phyloP scores from a whole-genome alignment of 345 rosid genomes.

The Erucastrum elatum region DNA sequence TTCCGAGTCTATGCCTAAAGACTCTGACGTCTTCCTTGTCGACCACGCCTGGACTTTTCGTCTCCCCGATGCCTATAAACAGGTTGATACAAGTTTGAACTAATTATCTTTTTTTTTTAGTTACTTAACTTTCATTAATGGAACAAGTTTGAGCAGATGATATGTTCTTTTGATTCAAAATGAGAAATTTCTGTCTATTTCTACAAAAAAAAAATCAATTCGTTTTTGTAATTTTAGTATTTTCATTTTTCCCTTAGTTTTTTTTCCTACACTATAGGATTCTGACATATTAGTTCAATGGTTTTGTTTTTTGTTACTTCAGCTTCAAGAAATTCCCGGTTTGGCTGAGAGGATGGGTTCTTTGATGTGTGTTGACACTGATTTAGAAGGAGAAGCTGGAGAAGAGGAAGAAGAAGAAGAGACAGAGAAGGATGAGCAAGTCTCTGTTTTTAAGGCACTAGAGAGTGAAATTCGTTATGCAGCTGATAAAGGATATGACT shows the following conservation, averaged over 20 bases:
- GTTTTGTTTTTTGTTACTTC: conserved; percentile 33
- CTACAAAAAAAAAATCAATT: neutral
- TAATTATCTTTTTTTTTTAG: too few relatives aligned
- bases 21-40: conserved; percentile 75
- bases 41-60: conserved; percentile 99
- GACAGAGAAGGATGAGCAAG: conserved; percentile 34
- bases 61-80: conserved; percentile 72
- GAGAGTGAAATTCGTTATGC: conserved; percentile 55
- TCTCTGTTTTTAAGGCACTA: conserved; percentile 49
- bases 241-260: neutral
- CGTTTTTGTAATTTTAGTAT: neutral
- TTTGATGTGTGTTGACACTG: conserved; percentile 76
- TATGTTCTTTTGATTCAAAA: neutral
- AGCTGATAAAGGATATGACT: conserved; percentile 47
- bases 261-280: neutral
- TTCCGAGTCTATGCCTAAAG: conserved; percentile 53
- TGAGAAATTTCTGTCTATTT: neutral
- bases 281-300: neutral
- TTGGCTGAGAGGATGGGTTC: conserved; percentile 92
- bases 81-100: conserved; percentile 37
- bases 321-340: conserved; percentile 88
- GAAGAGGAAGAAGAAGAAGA: conserved; percentile 37
- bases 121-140: neutral
- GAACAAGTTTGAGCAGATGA: neutral
- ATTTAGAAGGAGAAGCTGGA: conserved; percentile 33